A percentile compares a stretch with the other conserved stretches of the same genome.
phyloP scores from a whole-genome alignment of 257 asterid species.

The Verbascum thapsus region DNA sequence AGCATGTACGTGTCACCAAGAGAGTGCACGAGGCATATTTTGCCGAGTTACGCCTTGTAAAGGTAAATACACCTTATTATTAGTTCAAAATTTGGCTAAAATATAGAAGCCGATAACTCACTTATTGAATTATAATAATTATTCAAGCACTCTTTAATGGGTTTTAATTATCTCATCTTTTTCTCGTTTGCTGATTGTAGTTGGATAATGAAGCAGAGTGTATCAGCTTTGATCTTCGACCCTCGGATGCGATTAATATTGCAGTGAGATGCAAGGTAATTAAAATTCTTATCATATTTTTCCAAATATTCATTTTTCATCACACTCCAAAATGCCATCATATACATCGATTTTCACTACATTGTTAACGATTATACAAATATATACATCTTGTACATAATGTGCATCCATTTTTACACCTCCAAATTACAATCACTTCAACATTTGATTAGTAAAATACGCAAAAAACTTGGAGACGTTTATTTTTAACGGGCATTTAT shows the following conservation, averaged over 20 bases:
- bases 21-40: constrained; percentile 93
- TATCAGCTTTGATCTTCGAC: constrained; percentile 63
- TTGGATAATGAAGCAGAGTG: constrained; percentile 49
- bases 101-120: background rate
- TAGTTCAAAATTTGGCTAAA: background rate
- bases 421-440: background rate
- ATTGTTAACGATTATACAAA: too few species aligned
- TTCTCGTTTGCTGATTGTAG: constrained; percentile 31
- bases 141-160: too few species aligned
- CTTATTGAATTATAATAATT: background rate
- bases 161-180: background rate
- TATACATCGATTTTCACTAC: too few species aligned
- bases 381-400: too few species aligned
- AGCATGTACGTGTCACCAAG: constrained; percentile 91
- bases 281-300: too few species aligned
- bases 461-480: background rate
- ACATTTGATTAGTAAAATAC: background rate
- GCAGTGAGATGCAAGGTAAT: constrained; percentile 71
- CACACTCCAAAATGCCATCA: too few species aligned
- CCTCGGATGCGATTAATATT: constrained; percentile 72
- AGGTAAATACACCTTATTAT: constrained; percentile 37
- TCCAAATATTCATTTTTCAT: too few species aligned
- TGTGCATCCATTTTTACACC: background rate
- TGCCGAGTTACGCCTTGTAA: constrained; percentile 69
- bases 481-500: background rate